Conservation (phyloP, 768 basidiomycete genomes). For the Mycena latifolia region DNA sequence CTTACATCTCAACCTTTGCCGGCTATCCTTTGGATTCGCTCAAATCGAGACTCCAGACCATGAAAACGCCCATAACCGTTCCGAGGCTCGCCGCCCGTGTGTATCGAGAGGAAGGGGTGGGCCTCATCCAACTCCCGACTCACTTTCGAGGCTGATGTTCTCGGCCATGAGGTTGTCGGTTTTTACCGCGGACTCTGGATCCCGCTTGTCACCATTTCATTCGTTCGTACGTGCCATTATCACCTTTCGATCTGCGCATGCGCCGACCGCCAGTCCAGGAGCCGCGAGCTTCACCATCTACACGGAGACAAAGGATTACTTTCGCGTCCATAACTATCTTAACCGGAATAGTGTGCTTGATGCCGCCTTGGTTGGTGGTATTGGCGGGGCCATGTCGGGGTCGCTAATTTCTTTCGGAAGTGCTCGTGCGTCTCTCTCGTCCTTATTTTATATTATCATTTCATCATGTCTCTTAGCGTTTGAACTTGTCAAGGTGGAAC, state of each 20-base stretch:
- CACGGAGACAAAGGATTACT: conserved; percentile 83
- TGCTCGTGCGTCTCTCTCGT: conserved; percentile 73
- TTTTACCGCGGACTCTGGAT: conserved; percentile 95
- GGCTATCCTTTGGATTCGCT: conserved; percentile 96
- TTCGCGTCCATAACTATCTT: conserved; percentile 70
- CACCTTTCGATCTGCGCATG: conserved; percentile 4
- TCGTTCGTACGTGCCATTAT: conserved; percentile 82
- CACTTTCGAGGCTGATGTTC: conserved; percentile 1
- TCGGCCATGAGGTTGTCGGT: conserved; percentile 63
- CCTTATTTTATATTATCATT: neutral
- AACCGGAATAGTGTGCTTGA: conserved; percentile 71
- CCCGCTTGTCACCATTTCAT: conserved; percentile 94
- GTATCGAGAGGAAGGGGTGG: conserved; percentile 82
- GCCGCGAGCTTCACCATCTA: conserved; percentile 95
- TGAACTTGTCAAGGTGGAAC: conserved; percentile 91
- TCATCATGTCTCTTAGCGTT: conserved; percentile 66
- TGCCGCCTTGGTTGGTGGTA: conserved; percentile 81
- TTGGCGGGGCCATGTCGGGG: conserved; percentile 91
- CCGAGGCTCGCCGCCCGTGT: conserved; percentile 78
- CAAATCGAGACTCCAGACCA: conserved; percentile 93
- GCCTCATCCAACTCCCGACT: conserved; percentile 2
- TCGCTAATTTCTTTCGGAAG: conserved; percentile 91
- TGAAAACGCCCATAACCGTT: conserved; percentile 80
- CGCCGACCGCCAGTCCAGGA: conserved; percentile 57
- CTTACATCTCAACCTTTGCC: conserved; percentile 92